Conservation (phyloP, 2,329 filamentous ascomycete genomes). For the Hypoxylon sp. region DNA sequence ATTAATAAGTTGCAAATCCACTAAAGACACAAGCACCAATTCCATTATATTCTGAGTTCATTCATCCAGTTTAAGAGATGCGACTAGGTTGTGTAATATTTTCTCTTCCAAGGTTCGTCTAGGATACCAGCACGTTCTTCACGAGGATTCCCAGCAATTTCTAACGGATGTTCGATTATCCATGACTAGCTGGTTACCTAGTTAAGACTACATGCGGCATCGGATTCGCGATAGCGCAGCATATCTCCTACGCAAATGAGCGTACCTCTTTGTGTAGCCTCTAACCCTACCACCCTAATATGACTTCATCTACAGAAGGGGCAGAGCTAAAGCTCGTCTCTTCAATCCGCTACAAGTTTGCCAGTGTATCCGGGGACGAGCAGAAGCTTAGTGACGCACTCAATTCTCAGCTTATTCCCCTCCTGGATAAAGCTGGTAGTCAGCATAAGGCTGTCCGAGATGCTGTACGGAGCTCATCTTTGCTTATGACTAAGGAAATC, state of each 20-base stretch:
- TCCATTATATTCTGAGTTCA: conserved; percentile 5
- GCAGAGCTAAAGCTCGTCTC: conserved; percentile 55
- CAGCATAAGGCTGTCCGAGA: conserved; percentile 83
- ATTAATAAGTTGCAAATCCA: conserved; percentile 10
- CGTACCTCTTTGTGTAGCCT: not conserved
- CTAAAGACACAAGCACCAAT: not conserved
- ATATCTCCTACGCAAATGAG: not conserved
- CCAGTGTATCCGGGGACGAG: conserved; percentile 78
- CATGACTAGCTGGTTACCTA: not conserved
- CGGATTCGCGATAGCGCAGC: not conserved
- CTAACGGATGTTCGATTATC: not conserved
- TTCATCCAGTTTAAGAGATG: not conserved
- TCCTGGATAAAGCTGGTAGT: conserved; percentile 89
- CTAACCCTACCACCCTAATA: conserved; percentile 29
- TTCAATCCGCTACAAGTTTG: conserved; percentile 55
- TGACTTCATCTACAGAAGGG: conserved; percentile 52
- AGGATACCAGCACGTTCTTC: not conserved
- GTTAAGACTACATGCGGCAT: conserved; percentile 1
- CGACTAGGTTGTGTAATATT: not conserved
- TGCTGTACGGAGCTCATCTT: conserved; percentile 48
- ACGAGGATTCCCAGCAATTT: conserved; percentile 2
- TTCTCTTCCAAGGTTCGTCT: not conserved
- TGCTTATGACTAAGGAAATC: not conserved
- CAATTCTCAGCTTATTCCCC: conserved; percentile 82
- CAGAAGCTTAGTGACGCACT: conserved; percentile 84